These are phyloP conservation scores for Teratosphaeria gauchensis DNA, from an alignment of 2,329 filamentous ascomycete genomes.

Conservation along the genomic window DNA sequence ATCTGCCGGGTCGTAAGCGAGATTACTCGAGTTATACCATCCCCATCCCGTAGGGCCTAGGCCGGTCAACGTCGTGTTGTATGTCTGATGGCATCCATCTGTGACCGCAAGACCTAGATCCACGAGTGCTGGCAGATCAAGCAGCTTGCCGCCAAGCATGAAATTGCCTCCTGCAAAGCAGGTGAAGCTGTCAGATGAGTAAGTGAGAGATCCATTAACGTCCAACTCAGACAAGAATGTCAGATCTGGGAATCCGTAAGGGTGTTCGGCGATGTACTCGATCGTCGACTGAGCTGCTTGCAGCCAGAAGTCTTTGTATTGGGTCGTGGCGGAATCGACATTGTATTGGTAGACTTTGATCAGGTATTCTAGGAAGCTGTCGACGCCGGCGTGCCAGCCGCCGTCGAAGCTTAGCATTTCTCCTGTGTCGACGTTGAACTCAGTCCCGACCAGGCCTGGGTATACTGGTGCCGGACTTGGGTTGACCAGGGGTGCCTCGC, in stretches of 20 bases:
- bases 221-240: constrained; percentile 6
- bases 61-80: constrained; percentile 21
- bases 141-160: constrained; percentile 7
- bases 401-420: constrained; percentile 5
- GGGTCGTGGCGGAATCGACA: constrained; percentile 1
- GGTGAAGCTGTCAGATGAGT: constrained; percentile 1
- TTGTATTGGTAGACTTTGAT: constrained; percentile 8
- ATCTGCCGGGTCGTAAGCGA: constrained; percentile 6
- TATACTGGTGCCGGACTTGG: constrained; percentile 4
- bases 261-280: constrained; percentile 5
- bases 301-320: constrained; percentile 8
- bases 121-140: constrained; percentile 16
- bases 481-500: constrained; percentile 6
- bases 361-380: constrained; percentile 8
- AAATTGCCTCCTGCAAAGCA: constrained; percentile 10
- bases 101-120: constrained; percentile 17
- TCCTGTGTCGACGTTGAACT: constrained; percentile 15
- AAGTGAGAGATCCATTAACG: constrained; percentile 4
- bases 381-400: constrained; percentile 7
- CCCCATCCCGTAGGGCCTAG: constrained; percentile 63
- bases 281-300: constrained; percentile 4
- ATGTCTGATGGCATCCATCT: constrained; percentile 23
- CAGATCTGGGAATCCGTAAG: constrained; percentile 4
- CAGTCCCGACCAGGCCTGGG: constrained; percentile 8
- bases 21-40: constrained; percentile 25